Percentiles rank a stretch among this genome's conserved stretches.
Conservation (phyloP, 2,329 filamentous ascomycete genomes). For the Helicocarpus griseus region DNA sequence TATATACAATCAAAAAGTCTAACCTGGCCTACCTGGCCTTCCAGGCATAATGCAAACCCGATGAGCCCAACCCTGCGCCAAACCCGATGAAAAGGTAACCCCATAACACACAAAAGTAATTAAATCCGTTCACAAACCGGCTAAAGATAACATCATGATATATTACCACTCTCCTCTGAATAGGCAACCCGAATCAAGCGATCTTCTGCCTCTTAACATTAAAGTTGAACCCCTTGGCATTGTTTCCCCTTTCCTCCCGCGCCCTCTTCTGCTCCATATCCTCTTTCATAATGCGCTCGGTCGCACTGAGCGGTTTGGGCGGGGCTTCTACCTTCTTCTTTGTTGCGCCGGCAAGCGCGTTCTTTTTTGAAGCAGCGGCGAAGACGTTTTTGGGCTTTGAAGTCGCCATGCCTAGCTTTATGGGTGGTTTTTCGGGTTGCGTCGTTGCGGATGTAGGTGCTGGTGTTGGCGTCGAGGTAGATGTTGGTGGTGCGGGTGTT, state of each 20-base stretch:
- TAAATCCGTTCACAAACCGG: no score
- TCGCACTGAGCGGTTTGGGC: constrained; percentile 10
- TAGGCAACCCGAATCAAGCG: neutral
- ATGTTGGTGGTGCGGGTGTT: neutral
- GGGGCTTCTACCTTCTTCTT: constrained; percentile 9
- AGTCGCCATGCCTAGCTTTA: constrained; percentile 5
- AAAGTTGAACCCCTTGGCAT: neutral
- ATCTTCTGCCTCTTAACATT: constrained; percentile 10
- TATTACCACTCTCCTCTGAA: neutral
- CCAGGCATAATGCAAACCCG: no score
- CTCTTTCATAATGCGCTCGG: constrained; percentile 12
- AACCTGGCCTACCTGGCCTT: neutral
- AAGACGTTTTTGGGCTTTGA: constrained; percentile 14
- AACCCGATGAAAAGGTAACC: neutral
- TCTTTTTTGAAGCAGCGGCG: constrained; percentile 11
- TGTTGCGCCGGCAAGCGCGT: neutral
- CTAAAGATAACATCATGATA: no score
- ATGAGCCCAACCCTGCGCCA: no score
- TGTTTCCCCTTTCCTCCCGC: constrained; percentile 1
- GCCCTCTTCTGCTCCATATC: constrained; percentile 14
- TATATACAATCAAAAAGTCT: neutral
- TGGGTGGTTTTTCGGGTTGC: neutral
- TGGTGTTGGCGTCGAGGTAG: neutral
- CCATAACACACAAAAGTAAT: no score
- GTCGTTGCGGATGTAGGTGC: constrained; percentile 2